These are phyloP conservation scores for Paecilomyces sp. DNA, from an alignment of 2,329 filamentous ascomycete genomes.

Conservation along the genomic window DNA sequence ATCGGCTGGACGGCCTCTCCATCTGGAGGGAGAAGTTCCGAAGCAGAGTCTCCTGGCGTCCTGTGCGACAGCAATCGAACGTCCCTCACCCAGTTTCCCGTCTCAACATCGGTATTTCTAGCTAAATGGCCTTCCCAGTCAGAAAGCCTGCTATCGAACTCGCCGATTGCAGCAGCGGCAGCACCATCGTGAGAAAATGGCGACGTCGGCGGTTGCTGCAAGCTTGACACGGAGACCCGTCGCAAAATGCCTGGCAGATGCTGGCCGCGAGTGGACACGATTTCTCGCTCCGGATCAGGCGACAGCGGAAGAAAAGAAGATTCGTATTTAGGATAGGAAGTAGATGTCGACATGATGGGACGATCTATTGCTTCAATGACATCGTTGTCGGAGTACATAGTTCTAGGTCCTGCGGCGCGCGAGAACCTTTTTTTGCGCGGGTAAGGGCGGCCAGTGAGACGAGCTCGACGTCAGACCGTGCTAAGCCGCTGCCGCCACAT, in stretches of 20 bases:
- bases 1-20: slow-evolving; percentile 22
- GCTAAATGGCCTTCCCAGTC: neutral
- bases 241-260: slow-evolving; percentile 25
- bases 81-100: neutral
- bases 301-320: slow-evolving; percentile 18
- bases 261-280: slow-evolving; percentile 33
- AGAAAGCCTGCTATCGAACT: neutral
- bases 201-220: neutral
- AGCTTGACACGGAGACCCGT: slow-evolving; percentile 6
- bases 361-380: neutral
- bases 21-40: slow-evolving; percentile 7
- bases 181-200: neutral
- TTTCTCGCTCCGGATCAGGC: slow-evolving; percentile 26
- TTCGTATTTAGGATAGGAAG: neutral
- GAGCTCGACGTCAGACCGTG: neutral
- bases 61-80: neutral
- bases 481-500: neutral
- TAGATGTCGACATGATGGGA: neutral
- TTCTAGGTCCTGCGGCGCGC: neutral
- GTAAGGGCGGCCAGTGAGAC: neutral
- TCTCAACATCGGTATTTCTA: neutral
- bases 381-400: neutral
- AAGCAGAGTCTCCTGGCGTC: slow-evolving; percentile 6
- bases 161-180: slow-evolving; percentile 1
- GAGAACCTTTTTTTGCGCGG: neutral